A percentile compares a stretch with the other conserved stretches of the same genome.
phyloP scores from a whole-genome alignment of 1,284 basidiomycete species.

The Ceratobasidium sp. region DNA sequence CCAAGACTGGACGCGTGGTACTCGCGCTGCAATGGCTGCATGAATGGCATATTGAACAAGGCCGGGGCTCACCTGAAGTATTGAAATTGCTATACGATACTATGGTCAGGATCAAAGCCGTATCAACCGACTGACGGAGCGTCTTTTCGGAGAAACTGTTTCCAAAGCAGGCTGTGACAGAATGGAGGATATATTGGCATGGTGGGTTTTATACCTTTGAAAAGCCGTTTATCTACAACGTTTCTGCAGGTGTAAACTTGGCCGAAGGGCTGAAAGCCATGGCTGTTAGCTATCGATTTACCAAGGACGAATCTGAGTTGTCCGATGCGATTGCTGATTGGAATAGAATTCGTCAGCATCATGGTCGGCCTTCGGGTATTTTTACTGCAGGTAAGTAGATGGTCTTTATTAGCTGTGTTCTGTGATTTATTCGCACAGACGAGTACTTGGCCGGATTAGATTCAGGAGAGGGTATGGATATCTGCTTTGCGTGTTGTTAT shows the following conservation, averaged over 20 bases:
- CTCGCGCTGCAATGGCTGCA: conserved; percentile 69
- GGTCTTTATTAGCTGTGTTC: background rate
- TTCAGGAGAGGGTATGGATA: conserved; percentile 4
- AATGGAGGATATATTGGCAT: conserved; percentile 17
- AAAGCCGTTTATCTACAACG: background rate
- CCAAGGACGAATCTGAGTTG: conserved; percentile 15
- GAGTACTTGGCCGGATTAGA: conserved; percentile 28
- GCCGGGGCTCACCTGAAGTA: background rate
- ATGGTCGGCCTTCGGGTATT: conserved; percentile 17
- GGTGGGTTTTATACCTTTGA: background rate
- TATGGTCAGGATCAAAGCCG: background rate
- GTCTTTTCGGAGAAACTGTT: conserved; percentile 49
- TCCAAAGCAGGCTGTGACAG: conserved; percentile 15
- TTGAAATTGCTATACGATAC: conserved; percentile 5
- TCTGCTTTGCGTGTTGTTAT: background rate
- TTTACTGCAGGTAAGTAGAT: conserved; percentile 16
- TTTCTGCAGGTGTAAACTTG: background rate
- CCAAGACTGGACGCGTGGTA: conserved; percentile 65
- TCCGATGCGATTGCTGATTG: conserved; percentile 8
- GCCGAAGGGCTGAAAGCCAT: conserved; percentile 26
- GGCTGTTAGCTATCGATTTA: conserved; percentile 24
- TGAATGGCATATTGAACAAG: background rate
- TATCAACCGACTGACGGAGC: conserved; percentile 59
- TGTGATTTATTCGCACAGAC: background rate
- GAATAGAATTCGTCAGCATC: conserved; percentile 31